Evolutionary conservation across 2,329 filamentous ascomycete species (phyloP), one percentile per base, ranked within the genome.

Genomic region (Diplocarpon mali): DNA sequence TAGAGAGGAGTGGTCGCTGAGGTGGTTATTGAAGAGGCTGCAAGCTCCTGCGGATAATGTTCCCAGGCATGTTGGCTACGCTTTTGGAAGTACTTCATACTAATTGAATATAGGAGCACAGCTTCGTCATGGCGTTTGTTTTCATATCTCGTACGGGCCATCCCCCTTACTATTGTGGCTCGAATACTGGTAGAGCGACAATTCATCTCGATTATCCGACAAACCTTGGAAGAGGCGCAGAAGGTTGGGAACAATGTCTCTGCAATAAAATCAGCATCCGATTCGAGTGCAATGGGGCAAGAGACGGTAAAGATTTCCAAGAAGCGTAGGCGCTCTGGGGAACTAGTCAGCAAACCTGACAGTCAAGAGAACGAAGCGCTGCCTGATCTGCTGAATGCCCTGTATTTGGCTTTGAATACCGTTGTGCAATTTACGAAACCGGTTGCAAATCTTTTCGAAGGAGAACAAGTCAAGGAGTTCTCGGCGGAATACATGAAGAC

Each of bases 171-270:
- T 37, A 80, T 77, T 10, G 69, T 85, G 17, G 83, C 85, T 8
- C 78, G 79, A 46, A 78, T 83, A 3, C 69, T 94, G 6, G 78
- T 76, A 16, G 80, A 88, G 46, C 71, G 80, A 45, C 73, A 76
- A 37, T 85, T 93, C 42, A 65, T 84, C 29, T 64, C 66, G 1
- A 73, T 86, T 9, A 61, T 93, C 35, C 76, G 80, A 54, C 73
- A 77, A 54, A 76, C 80, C 0, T 64, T 88, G 38, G 70, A 75
- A 38, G 81, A 87, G 40, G 51, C 67, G 51, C 57, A 60, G 38
- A 57, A 62, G 32, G 53, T 61, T 29, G 56, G 59, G 44, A 46
- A 57, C 34, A 55, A 54, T 10, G 39, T 61, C 14, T 50, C 34
- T n/a, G 14, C 35, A 12, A 27, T 36, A 2, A 34, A 10, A 39